A percentile compares a stretch with the other conserved stretches of the same genome.
Evolutionary conservation across 805 yeast species (phyloP).

Genomic region (Myxozyma neglecta): DNA sequence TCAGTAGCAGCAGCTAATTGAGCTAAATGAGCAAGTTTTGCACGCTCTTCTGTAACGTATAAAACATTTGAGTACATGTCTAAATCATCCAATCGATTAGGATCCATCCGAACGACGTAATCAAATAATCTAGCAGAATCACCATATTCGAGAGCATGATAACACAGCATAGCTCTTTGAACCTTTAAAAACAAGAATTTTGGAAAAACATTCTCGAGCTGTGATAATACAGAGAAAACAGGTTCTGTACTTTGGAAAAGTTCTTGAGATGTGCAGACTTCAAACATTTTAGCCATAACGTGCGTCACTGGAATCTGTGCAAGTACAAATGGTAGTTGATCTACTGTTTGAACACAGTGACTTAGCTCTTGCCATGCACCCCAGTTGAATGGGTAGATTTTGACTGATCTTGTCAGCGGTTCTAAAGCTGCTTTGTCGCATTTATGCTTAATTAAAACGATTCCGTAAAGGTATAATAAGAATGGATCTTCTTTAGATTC

Average conservation of each 20-base stretch:
- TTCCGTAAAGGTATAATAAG: slow-evolving; percentile 70
- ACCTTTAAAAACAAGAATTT: slow-evolving; percentile 69
- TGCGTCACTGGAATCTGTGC: slow-evolving; percentile 21
- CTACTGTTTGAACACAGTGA: slow-evolving; percentile 62
- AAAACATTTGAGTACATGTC: slow-evolving; percentile 93
- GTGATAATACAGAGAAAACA: slow-evolving; percentile 48
- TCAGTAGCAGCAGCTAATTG: slow-evolving; percentile 81
- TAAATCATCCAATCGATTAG: slow-evolving; percentile 83
- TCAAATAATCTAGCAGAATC: slow-evolving; percentile 81
- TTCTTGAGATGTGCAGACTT: slow-evolving; percentile 69
- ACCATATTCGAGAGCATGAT: slow-evolving; percentile 80
- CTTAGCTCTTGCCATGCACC: slow-evolving; percentile 84
- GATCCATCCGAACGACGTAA: slow-evolving; percentile 68
- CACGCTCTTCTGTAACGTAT: slow-evolving; percentile 86
- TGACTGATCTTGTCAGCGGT: slow-evolving; percentile 59
- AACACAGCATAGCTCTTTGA: slow-evolving; percentile 78
- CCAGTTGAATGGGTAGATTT: slow-evolving; percentile 84
- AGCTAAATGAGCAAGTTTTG: slow-evolving; percentile 82
- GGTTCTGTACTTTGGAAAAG: slow-evolving; percentile 67
- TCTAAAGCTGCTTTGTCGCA: slow-evolving; percentile 62
- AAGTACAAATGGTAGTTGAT: slow-evolving; percentile 13
- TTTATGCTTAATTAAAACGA: slow-evolving; percentile 61
- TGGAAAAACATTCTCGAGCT: slow-evolving; percentile 61
- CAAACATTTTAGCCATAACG: slow-evolving; percentile 57
- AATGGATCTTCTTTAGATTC: slow-evolving; percentile 52